Percentiles rank a stretch among this genome's conserved stretches.
phyloP scores from a whole-genome alignment of 2,329 filamentous ascomycete genomes.

The Waltergamsia citrina region DNA sequence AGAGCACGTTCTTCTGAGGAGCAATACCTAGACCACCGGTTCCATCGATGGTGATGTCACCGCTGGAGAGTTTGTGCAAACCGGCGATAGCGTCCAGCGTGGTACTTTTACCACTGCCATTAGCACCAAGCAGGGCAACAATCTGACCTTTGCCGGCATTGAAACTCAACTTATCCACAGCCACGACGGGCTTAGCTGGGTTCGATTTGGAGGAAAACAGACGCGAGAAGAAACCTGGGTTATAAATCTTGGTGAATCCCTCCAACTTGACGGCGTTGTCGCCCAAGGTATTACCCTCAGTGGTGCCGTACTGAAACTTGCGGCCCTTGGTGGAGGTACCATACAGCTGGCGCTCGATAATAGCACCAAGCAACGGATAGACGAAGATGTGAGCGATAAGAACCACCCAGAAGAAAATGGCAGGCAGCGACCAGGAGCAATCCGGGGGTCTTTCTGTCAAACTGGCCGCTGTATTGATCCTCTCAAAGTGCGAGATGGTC shows the following conservation, averaged over 20 bases:
- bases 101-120: slow-evolving; percentile 85
- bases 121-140: slow-evolving; percentile 76
- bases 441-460: slow-evolving; percentile 50
- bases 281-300: slow-evolving; percentile 15
- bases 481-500: slow-evolving; percentile 69
- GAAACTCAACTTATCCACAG: slow-evolving; percentile 66
- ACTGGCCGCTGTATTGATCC: slow-evolving; percentile 46
- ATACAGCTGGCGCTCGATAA: slow-evolving; percentile 66
- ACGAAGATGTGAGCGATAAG: slow-evolving; percentile 66
- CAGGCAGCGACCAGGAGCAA: slow-evolving; percentile 60
- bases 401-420: slow-evolving; percentile 71
- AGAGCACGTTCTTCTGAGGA: slow-evolving; percentile 89
- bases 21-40: slow-evolving; percentile 77
- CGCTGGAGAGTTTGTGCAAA: slow-evolving; percentile 65
- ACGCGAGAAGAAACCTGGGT: slow-evolving; percentile 51
- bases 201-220: slow-evolving; percentile 31
- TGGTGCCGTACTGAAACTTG: slow-evolving; percentile 27
- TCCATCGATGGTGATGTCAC: slow-evolving; percentile 67
- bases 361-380: slow-evolving; percentile 66
- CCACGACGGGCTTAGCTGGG: slow-evolving; percentile 55
- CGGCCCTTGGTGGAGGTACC: slow-evolving; percentile 60
- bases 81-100: slow-evolving; percentile 84
- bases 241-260: slow-evolving; percentile 71
- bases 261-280: slow-evolving; percentile 58
- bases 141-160: slow-evolving; percentile 71